Evolutionary conservation across 2,329 filamentous ascomycete genomes (phyloP), one percentile per base, ranked within the genome.

Genomic region (Pestalotiopsis sp.): DNA sequence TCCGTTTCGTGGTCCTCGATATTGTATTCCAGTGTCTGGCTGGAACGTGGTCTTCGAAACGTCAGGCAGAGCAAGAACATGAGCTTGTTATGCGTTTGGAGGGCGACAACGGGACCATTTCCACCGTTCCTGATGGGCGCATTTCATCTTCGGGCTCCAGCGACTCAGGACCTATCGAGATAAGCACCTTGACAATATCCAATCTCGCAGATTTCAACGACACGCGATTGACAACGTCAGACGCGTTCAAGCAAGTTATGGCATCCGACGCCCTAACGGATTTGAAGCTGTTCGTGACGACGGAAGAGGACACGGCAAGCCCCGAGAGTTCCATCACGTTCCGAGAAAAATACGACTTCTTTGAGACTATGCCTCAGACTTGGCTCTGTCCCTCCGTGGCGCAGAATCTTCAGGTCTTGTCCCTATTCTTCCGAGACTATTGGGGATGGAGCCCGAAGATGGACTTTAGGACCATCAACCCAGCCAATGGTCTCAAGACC

Each of bases 391-490:
- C 70, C 0, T 31, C 62, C 0, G 14, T 78, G 1, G 39, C 72
- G 0, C 63, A 71, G 3, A 75, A 76, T 4, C 61, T 83, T 3
- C 71, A 72, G 4, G 78, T 81, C 17, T 74, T 86, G 5, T 82
- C 80, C 0, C 69, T 86, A 0, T 84, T 77, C 69, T 76, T 74
- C 4, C 69, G 68, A 5, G 71, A 78, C 1, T 81, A 80, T 62
- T 85, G 80, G 71, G 80, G 84, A 1, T 84, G 78, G 72, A 78
- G 78, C 3, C 82, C 82, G 0, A 76, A 77, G 23, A 75, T 81
- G 56, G 78, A 84, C 39, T 77, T 84, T 14, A 71, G 73, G 0
- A 45, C 23, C n/a, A 68, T 71, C 69, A 73, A 72, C 0, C 61
- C 66, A 6, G 49, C 25, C 3, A 59, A 25, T 11, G 61, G 72